Evolutionary conservation across 148 eudicot genomes (phyloP).

Genomic region (Amaranthus hypochondriacus): DNA sequence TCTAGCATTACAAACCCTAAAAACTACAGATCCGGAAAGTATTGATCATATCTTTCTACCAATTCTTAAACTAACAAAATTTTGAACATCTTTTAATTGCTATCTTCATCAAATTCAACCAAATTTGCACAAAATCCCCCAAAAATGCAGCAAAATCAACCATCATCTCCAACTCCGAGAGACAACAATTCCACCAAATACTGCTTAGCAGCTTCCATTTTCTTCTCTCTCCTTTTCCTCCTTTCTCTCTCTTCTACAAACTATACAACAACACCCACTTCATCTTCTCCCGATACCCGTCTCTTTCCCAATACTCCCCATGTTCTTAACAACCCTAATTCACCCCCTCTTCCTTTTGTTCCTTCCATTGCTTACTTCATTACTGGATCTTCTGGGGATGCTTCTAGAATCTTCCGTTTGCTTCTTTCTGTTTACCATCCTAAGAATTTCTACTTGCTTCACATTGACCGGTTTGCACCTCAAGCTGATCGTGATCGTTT

Average conservation of each 20-base stretch:
- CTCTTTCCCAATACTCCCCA: constrained; percentile 25
- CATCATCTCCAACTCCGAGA: constrained; percentile 27
- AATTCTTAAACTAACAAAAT: too few species aligned
- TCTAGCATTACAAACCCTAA: too few species aligned
- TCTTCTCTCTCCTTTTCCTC: constrained; percentile 40
- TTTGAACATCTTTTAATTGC: too few species aligned
- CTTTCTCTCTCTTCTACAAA: constrained; percentile 28
- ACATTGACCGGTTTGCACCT: constrained; percentile 54
- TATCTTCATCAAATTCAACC: neutral
- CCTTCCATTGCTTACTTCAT: constrained; percentile 63
- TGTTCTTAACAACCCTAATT: constrained; percentile 13
- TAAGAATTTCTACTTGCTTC: constrained; percentile 58
- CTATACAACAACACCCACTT: constrained; percentile 15
- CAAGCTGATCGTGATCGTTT: constrained; percentile 50
- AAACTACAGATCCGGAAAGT: neutral
- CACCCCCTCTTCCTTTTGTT: constrained; percentile 37
- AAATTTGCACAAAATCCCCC: too few species aligned
- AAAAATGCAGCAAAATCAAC: constrained; percentile 35
- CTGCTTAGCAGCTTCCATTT: constrained; percentile 28
- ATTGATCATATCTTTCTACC: constrained; percentile 2
- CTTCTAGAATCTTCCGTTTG: constrained; percentile 47
- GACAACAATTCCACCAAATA: constrained; percentile 19
- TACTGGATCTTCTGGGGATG: constrained; percentile 56
- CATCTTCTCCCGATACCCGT: constrained; percentile 28
- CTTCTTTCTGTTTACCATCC: constrained; percentile 70